These are phyloP conservation scores for Cystobasidium sp. DNA, from an alignment of 1,284 basidiomycete species.

Conservation along the genomic window DNA sequence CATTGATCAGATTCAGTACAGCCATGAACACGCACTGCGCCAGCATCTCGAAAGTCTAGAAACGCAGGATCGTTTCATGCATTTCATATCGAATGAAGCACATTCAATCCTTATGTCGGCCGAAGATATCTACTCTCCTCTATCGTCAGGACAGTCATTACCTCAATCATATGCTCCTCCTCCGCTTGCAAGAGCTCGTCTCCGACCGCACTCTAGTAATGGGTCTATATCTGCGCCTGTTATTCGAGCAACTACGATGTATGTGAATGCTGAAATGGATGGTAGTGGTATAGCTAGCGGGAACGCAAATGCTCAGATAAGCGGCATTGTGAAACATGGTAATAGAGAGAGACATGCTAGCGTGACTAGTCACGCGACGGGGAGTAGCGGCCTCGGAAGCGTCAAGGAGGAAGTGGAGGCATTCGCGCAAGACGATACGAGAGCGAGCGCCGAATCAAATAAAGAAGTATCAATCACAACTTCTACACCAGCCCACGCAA, in stretches of 20 bases:
- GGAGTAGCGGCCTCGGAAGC: background rate
- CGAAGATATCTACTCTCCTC: background rate
- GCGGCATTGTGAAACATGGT: background rate
- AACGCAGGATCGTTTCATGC: slow-evolving; percentile 33
- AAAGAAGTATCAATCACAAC: background rate
- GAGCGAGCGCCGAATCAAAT: too few species aligned
- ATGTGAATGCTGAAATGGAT: slow-evolving; percentile 31
- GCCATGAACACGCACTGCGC: slow-evolving; percentile 33
- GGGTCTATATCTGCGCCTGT: slow-evolving; percentile 19
- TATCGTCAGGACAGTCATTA: slow-evolving; percentile 6
- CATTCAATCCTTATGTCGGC: background rate
- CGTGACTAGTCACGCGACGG: background rate
- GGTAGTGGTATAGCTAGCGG: background rate
- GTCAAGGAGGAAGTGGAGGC: background rate
- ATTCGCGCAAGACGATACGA: background rate
- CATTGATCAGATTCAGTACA: slow-evolving; percentile 18
- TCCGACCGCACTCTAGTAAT: slow-evolving; percentile 32
- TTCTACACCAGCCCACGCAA: background rate
- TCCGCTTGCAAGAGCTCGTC: background rate
- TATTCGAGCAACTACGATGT: slow-evolving; percentile 35
- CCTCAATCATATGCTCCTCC: background rate
- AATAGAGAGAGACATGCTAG: slow-evolving; percentile 16
- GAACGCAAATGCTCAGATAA: background rate
- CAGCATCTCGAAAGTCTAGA: slow-evolving; percentile 40
- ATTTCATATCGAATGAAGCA: slow-evolving; percentile 28